These are phyloP conservation scores for Coemansia sp. DNA, from an alignment of 192 early-diverging fungal species.

Conservation along the genomic window DNA sequence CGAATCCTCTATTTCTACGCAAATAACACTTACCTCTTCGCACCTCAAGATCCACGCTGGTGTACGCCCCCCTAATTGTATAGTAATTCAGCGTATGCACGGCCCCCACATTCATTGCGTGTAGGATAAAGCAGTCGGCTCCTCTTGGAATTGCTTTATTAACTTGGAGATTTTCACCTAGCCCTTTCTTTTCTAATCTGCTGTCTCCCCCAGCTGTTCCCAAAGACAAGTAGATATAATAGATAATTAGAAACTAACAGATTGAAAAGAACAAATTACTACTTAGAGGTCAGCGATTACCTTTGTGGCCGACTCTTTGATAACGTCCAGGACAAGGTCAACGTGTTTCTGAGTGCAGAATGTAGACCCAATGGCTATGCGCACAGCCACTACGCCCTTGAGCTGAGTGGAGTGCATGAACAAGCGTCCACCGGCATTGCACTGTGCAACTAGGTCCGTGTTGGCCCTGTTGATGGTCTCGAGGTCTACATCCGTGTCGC, in stretches of 20 bases:
- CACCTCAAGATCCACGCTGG: constrained; percentile 2
- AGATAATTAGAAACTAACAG: neutral
- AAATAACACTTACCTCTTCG: neutral
- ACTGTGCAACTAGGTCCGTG: constrained; percentile 16
- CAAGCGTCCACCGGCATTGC: constrained; percentile 44
- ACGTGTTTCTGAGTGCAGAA: constrained; percentile 22
- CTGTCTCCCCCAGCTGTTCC: neutral
- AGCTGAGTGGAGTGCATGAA: constrained; percentile 41
- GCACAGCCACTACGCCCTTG: constrained; percentile 33
- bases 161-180: neutral
- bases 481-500: neutral
- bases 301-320: constrained; percentile 8
- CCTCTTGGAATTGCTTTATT: neutral
- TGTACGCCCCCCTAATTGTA: constrained; percentile 2
- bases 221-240: neutral
- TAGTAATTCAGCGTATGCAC: constrained; percentile 6
- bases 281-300: constrained; percentile 6
- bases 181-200: neutral
- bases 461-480: constrained; percentile 34
- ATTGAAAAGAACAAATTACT: constrained; percentile 2
- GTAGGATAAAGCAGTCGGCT: constrained; percentile 4
- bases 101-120: constrained; percentile 2
- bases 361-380: constrained; percentile 35
- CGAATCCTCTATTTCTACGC: neutral
- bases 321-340: constrained; percentile 12